Evolutionary conservation across 495 filamentous ascomycete species (phyloP).

Genomic region (Lophium mytilinum): DNA sequence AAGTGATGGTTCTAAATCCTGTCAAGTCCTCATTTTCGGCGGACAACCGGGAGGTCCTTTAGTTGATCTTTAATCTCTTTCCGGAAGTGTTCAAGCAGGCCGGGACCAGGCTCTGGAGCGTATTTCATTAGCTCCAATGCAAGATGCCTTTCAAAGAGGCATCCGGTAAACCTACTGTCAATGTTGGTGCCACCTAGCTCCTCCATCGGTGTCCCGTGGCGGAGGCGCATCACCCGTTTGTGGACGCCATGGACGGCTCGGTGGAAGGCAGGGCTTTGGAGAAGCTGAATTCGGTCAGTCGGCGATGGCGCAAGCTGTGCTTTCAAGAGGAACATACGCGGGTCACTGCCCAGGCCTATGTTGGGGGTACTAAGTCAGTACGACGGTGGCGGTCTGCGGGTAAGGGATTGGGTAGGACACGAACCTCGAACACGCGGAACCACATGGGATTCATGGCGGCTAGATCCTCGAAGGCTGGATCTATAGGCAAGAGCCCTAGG

Average conservation of each 20-base stretch:
- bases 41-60: background rate
- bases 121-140: background rate
- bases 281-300: conserved; percentile 13
- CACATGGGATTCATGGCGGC: conserved; percentile 3
- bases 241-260: conserved; percentile 28
- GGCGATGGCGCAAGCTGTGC: background rate
- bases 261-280: conserved; percentile 29
- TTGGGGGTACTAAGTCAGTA: background rate
- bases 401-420: background rate
- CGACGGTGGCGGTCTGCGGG: background rate
- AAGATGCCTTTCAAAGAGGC: background rate
- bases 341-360: conserved; percentile 7
- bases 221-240: conserved; percentile 17
- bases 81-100: conserved; percentile 27
- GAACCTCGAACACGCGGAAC: conserved; percentile 14
- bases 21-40: too few relatives aligned
- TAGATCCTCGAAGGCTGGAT: background rate
- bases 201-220: conserved; percentile 28
- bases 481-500: too few relatives aligned
- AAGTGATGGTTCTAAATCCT: too few relatives aligned
- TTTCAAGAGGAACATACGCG: background rate
- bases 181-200: conserved; percentile 33
- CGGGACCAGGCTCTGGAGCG: background rate
- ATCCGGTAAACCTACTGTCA: conserved; percentile 13
- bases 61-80: conserved; percentile 26